Evolutionary conservation across 2,329 filamentous ascomycete species (phyloP), one percentile per base, ranked within the genome.

Genomic region (Chrysoporthe deuterocubensis): DNA sequence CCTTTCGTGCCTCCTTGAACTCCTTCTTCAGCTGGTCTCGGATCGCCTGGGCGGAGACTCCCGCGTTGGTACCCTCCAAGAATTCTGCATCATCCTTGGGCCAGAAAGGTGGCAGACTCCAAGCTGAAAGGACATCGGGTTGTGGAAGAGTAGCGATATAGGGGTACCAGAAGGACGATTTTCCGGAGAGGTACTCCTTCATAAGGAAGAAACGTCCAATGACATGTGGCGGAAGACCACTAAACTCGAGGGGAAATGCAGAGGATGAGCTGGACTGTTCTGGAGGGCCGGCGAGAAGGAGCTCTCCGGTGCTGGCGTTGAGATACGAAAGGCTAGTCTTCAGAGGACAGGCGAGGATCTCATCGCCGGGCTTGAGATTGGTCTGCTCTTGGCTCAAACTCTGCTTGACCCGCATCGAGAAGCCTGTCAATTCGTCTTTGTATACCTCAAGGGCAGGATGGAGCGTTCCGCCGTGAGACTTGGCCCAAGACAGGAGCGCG

Each of bases 61-160:
- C 79, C 14, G 87, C 79, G 62, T 84, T 84, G 3, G 85, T 87
- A 58, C 85, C 86, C 18, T 83, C 80, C 3, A 90, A 81, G 42
- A 87, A 81, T 63, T 83, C 83, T 1, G 85, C 75, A 73, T 92
- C 90, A 16, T 86, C 84, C 3, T 84, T 81, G 0, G 84, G 81
- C 85, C 90, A 93, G 72, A 89, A 89, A 0, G 89, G 81, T 4
- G 90, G 88, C 16, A 90, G 83, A 0, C 79, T 81, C 81, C 91
- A 84, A 1, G 77, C 74, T 5, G 78, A 74, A 4, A 78, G 72
- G 1, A 87, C 79, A 11, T 84, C 82, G 0, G 89, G 89, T 68
- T 88, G 86, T 1, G 91, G 90, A 0, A 94, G 81, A 0, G 86
- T 85, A 11, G 79, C 78, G 71, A 93, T 86, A 77, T 94, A 94